Percentiles rank a stretch among this genome's conserved stretches.
phyloP scores from a whole-genome alignment of 495 filamentous ascomycete species.

The Friedmanniomyces simplex region DNA sequence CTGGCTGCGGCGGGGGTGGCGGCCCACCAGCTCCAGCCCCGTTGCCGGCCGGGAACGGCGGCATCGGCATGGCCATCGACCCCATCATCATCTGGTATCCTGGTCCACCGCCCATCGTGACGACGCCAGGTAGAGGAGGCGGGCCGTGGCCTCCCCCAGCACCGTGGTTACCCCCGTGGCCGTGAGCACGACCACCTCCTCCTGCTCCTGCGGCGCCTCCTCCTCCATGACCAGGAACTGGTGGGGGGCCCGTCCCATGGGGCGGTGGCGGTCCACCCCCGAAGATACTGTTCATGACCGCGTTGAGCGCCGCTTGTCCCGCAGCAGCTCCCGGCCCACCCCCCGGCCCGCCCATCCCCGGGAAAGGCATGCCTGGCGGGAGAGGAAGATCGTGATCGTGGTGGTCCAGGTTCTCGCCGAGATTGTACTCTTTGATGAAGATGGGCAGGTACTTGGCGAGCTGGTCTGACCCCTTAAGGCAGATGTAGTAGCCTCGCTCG shows the following conservation, averaged over 20 bases:
- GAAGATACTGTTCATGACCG: background rate
- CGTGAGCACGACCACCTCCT: background rate
- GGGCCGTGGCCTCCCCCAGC: background rate
- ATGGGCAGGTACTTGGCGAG: slow-evolving; percentile 9
- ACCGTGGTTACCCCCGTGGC: background rate
- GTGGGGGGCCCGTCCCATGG: background rate
- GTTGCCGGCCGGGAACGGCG: background rate
- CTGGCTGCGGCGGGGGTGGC: background rate
- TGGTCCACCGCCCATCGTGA: background rate
- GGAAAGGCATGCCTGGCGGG: background rate
- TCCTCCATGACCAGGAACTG: background rate
- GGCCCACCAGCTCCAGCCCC: background rate
- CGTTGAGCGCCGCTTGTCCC: background rate
- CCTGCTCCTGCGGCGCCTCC: background rate
- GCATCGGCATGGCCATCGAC: background rate
- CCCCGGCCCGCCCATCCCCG: background rate
- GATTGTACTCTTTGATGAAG: slow-evolving; percentile 21
- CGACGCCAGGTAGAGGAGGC: background rate
- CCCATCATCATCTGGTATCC: background rate
- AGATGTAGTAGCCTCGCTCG: slow-evolving; percentile 13
- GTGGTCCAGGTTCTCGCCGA: slow-evolving; percentile 2
- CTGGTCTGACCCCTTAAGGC: background rate
- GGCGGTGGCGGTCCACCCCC: background rate
- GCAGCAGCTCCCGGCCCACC: background rate
- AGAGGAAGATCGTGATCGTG: background rate